Evolutionary conservation across 129 eudicot species (phyloP).

Genomic region (Lactuca sativa): DNA sequence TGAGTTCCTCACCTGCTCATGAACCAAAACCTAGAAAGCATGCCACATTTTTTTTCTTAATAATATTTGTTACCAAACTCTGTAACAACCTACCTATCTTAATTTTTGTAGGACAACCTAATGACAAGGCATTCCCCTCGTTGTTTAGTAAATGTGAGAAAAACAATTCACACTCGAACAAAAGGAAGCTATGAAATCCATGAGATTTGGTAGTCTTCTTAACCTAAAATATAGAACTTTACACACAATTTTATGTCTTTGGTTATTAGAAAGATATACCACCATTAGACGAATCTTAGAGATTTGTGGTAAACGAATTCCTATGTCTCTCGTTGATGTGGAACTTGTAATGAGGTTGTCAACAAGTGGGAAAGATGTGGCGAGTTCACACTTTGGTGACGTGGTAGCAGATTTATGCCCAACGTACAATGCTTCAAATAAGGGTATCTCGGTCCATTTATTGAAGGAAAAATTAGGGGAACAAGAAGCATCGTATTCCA

Average conservation of each 20-base stretch:
- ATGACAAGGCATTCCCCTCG: slow-evolving; percentile 88
- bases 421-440: slow-evolving; percentile 74
- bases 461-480: slow-evolving; percentile 64
- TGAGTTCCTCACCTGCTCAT: slow-evolving; percentile 67
- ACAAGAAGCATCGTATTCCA: slow-evolving; percentile 39
- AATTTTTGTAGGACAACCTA: slow-evolving; percentile 54
- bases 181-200: slow-evolving; percentile 61
- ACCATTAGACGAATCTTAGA: slow-evolving; percentile 69
- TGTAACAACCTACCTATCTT: not conserved
- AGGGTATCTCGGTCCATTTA: slow-evolving; percentile 70
- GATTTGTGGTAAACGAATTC: slow-evolving; percentile 71
- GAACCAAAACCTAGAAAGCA: slow-evolving; percentile 73
- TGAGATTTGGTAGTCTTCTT: slow-evolving; percentile 80
- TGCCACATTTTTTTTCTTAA: slow-evolving; percentile 21
- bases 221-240: slow-evolving; percentile 75
- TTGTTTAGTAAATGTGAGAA: slow-evolving; percentile 60
- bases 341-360: slow-evolving; percentile 84
- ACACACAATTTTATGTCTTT: slow-evolving; percentile 69
- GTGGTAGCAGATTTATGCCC: slow-evolving; percentile 55
- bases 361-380: slow-evolving; percentile 75
- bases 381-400: slow-evolving; percentile 74
- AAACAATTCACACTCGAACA: slow-evolving; percentile 68
- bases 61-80: not conserved
- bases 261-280: slow-evolving; percentile 73
- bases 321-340: slow-evolving; percentile 68